A percentile compares a stretch with the other conserved stretches of the same genome.
These are phyloP conservation scores for Candida ulmi DNA, from an alignment of 805 yeast species.

Conservation along the genomic window DNA sequence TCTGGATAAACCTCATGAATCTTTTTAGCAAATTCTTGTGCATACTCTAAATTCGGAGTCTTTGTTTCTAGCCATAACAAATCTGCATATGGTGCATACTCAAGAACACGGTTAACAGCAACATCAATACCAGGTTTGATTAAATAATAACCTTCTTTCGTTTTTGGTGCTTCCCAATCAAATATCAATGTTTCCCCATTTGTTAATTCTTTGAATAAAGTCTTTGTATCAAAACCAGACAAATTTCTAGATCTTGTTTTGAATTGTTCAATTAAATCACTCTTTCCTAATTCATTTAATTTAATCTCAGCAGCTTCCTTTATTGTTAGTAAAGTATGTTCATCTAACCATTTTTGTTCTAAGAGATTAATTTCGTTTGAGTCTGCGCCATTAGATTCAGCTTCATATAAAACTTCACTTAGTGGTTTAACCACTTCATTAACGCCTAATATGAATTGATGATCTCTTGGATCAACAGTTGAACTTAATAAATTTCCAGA, in stretches of 20 bases:
- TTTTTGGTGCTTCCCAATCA: conserved; percentile 57
- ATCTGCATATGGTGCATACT: conserved; percentile 55
- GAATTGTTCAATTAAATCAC: conserved; percentile 21
- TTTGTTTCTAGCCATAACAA: conserved; percentile 60
- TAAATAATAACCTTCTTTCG: conserved; percentile 52
- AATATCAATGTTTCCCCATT: conserved; percentile 33
- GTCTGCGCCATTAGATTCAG: conserved; percentile 34
- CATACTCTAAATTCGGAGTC: conserved; percentile 48
- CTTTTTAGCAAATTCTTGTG: conserved; percentile 34
- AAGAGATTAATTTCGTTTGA: conserved; percentile 29
- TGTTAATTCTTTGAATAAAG: conserved; percentile 21
- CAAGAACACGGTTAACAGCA: conserved; percentile 48
- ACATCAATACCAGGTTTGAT: conserved; percentile 44
- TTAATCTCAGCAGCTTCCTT: conserved; percentile 41
- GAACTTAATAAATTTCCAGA: conserved; percentile 46
- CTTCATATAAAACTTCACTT: conserved; percentile 37
- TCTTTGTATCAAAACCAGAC: conserved; percentile 13
- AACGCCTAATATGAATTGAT: conserved; percentile 48
- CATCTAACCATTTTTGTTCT: conserved; percentile 43
- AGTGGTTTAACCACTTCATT: conserved; percentile 34
- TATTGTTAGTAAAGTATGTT: conserved; percentile 38
- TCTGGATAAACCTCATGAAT: conserved; percentile 44
- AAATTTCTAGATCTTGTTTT: conserved; percentile 10
- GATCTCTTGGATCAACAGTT: conserved; percentile 51
- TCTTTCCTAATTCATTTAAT: conserved; percentile 20